Evolutionary conservation across 345 rosid species (phyloP), one percentile per base, ranked within the genome.

Genomic region (Bretschneidera sinensis): DNA sequence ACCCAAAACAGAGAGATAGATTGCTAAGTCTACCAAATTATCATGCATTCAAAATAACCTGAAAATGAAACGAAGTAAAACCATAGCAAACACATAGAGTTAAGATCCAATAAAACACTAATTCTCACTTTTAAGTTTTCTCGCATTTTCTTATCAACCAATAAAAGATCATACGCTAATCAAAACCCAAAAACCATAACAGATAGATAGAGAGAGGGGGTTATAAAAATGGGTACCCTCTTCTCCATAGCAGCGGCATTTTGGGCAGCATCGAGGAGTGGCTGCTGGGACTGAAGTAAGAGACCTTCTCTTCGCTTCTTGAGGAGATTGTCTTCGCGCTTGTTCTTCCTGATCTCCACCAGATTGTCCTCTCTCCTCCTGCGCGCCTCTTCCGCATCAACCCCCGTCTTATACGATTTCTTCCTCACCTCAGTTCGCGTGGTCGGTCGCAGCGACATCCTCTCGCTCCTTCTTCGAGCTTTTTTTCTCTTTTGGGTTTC

Each of bases 231-330:
- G 22, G 39, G 34, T 55, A 87, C 97, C 85, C 80, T 85, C 71
- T 82, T 83, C 62, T 90, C 97, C 19, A 79, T 70, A 59, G 81
- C 78, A 34, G 87, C 80, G 13, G 85, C 79, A 71, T 67, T 77
- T 43, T 77, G 89, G 17, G 74, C 69, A 28, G 71, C 74, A 68
- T 71, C 76, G 74, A 68, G 71, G 65, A 54, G 43, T 72, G 71
- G 71, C 59, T 71, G 89, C 61, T 75, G 88, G 21, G 81, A 74
- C 68, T 75, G 85, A 17, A 71, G 76, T 70, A 68, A 55, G 53
- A 85, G 79, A 0, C 92, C 92, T 74, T 86, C 92, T 31, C 89
- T 77, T 9, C 92, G 68, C 63, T 86, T 86, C 88, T 86, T 86
- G 57, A 86, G 74, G 21, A 86, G 83, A 52, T 77, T 86, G 39